Evolutionary conservation across 2,329 filamentous ascomycete genomes (phyloP).

Genomic region (Hirsutella minnesotensis): DNA sequence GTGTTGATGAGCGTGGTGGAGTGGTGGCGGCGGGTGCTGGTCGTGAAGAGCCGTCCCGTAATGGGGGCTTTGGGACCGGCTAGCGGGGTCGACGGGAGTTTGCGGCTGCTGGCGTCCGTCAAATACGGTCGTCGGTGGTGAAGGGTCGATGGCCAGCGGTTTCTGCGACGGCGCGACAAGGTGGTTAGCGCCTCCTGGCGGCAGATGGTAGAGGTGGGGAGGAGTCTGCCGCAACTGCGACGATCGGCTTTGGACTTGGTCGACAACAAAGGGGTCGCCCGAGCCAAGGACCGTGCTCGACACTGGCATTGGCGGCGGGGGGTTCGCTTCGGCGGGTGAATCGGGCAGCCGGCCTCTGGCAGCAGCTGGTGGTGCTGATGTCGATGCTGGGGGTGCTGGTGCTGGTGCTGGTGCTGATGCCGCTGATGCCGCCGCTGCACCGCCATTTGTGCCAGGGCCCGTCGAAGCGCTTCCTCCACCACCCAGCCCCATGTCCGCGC

Average conservation of each 20-base stretch:
- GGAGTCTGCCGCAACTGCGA: conserved; percentile 1
- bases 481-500: background rate
- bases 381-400: too few species aligned
- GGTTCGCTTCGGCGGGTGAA: conserved; percentile 30
- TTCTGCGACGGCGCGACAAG: conserved; percentile 18
- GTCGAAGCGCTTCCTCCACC: conserved; percentile 1
- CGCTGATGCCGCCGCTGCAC: conserved; percentile 6
- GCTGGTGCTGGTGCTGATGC: too few species aligned
- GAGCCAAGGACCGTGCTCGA: conserved; percentile 28
- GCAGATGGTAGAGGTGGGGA: conserved; percentile 18
- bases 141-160: conserved; percentile 12
- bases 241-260: background rate
- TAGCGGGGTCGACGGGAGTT: conserved; percentile 22
- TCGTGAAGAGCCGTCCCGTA: conserved; percentile 17
- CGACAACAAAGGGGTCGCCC: conserved; percentile 32
- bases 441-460: background rate
- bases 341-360: conserved; percentile 10
- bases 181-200: conserved; percentile 10
- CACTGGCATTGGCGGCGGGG: conserved; percentile 21
- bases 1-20: conserved; percentile 13
- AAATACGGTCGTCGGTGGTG: conserved; percentile 10
- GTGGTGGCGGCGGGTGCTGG: conserved; percentile 12
- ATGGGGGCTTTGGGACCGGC: conserved; percentile 40
- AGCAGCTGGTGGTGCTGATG: too few species aligned
- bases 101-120: conserved; percentile 23